These are phyloP conservation scores for Suhomyces sp. DNA, from an alignment of 805 yeast genomes.

Conservation along the genomic window DNA sequence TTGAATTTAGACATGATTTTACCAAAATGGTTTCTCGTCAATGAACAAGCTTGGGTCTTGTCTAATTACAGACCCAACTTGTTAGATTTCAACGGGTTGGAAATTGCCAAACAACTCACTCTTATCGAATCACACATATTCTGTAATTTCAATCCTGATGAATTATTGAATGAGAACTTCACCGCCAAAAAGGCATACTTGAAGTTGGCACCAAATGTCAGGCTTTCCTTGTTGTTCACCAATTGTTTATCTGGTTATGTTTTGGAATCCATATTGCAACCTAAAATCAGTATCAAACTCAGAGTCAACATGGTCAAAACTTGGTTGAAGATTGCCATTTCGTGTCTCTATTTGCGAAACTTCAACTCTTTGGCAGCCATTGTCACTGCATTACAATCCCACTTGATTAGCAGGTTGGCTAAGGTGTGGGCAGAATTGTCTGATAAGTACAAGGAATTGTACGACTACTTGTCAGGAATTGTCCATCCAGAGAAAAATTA, in stretches of 20 bases:
- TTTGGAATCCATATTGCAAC: slow-evolving; percentile 62
- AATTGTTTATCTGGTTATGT: slow-evolving; percentile 72
- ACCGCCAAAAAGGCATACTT: slow-evolving; percentile 57
- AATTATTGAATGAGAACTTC: slow-evolving; percentile 62
- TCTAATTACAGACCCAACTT: slow-evolving; percentile 51
- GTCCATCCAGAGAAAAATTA: slow-evolving; percentile 76
- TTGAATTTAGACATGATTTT: slow-evolving; percentile 36
- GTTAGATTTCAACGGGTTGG: slow-evolving; percentile 63
- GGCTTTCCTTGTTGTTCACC: slow-evolving; percentile 62
- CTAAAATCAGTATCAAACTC: slow-evolving; percentile 45
- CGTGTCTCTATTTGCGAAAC: slow-evolving; percentile 69
- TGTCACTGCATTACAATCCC: slow-evolving; percentile 72
- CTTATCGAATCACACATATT: slow-evolving; percentile 67
- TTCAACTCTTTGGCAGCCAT: slow-evolving; percentile 79
- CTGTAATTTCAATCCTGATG: slow-evolving; percentile 60
- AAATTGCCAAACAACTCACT: slow-evolving; percentile 74
- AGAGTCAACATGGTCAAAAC: slow-evolving; percentile 56
- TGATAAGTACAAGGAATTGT: slow-evolving; percentile 59
- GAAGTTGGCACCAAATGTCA: slow-evolving; percentile 61
- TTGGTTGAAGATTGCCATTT: slow-evolving; percentile 73
- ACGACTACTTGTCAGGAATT: slow-evolving; percentile 61
- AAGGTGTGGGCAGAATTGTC: slow-evolving; percentile 58
- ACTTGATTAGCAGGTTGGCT: slow-evolving; percentile 61
- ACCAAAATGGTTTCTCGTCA: slow-evolving; percentile 47
- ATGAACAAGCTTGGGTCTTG: slow-evolving; percentile 58